phyloP scores from a whole-genome alignment of 345 rosid genomes.

The Leavenworthia alabamica region DNA sequence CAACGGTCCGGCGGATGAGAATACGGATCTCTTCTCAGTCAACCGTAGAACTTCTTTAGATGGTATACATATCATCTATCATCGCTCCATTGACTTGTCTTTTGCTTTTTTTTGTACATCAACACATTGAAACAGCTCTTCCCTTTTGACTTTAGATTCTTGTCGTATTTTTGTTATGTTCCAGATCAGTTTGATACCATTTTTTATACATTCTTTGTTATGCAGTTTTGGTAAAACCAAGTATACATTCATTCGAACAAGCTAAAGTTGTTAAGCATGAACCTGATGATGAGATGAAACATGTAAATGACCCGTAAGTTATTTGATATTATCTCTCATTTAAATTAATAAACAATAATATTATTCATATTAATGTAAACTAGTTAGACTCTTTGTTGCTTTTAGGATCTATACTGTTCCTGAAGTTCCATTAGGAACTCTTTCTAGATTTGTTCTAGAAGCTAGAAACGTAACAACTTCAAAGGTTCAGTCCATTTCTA shows the following conservation, averaged over 20 bases:
- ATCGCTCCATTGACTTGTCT: slow-evolving; percentile 18
- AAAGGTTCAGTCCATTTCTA: slow-evolving; percentile 19
- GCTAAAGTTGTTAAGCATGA: slow-evolving; percentile 20
- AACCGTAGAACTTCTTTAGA: slow-evolving; percentile 23
- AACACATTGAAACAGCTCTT: neutral
- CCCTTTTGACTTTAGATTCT: neutral
- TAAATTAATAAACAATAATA: neutral
- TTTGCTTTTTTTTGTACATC: neutral
- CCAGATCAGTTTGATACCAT: neutral
- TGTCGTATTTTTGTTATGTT: neutral
- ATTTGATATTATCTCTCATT: neutral
- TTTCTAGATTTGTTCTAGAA: slow-evolving; percentile 27
- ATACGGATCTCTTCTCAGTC: slow-evolving; percentile 22
- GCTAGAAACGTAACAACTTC: slow-evolving; percentile 21
- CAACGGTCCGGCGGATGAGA: slow-evolving; percentile 8
- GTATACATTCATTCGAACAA: slow-evolving; percentile 5
- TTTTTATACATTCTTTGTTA: neutral
- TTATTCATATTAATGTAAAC: neutral
- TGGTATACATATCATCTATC: slow-evolving; percentile 10
- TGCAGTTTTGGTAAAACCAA: slow-evolving; percentile 15
- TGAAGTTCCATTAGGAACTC: slow-evolving; percentile 24
- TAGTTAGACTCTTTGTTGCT: neutral
- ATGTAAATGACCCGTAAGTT: slow-evolving; percentile 18
- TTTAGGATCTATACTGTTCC: slow-evolving; percentile 10
- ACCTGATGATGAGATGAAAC: slow-evolving; percentile 11